Conservation (phyloP, 2,329 filamentous ascomycete genomes). For the Saccharata proteae region DNA sequence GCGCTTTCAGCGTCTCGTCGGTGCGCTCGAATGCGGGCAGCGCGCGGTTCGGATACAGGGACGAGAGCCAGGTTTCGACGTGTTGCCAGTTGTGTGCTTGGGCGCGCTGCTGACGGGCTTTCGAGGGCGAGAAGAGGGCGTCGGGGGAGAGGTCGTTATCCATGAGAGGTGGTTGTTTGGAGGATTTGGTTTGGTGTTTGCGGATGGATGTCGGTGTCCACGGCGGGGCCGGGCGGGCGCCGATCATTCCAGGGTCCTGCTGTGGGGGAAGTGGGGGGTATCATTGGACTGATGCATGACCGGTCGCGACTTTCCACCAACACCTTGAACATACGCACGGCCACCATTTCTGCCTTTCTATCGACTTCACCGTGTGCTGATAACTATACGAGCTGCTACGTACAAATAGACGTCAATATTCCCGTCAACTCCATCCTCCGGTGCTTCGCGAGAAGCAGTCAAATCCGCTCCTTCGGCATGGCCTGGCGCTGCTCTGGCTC, state of each 20-base stretch:
- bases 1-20: slow-evolving; percentile 62
- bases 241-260: too few species aligned
- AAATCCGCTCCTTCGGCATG: slow-evolving; percentile 44
- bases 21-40: slow-evolving; percentile 76
- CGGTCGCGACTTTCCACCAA: too few species aligned
- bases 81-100: slow-evolving; percentile 86
- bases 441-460: slow-evolving; percentile 2
- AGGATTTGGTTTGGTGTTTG: slow-evolving; percentile 3
- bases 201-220: too few species aligned
- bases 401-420: too few species aligned
- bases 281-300: too few species aligned
- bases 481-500: slow-evolving; percentile 77
- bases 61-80: slow-evolving; percentile 67
- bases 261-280: too few species aligned
- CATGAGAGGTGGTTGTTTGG: neutral
- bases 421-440: neutral
- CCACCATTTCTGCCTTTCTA: too few species aligned
- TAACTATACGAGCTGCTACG: too few species aligned
- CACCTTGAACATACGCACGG: too few species aligned
- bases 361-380: too few species aligned
- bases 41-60: slow-evolving; percentile 52
- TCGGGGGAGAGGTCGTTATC: slow-evolving; percentile 22
- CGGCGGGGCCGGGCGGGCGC: too few species aligned
- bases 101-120: slow-evolving; percentile 62
- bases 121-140: slow-evolving; percentile 47